These are phyloP conservation scores for Dothistroma septosporum DNA, from an alignment of 2,329 filamentous ascomycete genomes.

Conservation along the genomic window DNA sequence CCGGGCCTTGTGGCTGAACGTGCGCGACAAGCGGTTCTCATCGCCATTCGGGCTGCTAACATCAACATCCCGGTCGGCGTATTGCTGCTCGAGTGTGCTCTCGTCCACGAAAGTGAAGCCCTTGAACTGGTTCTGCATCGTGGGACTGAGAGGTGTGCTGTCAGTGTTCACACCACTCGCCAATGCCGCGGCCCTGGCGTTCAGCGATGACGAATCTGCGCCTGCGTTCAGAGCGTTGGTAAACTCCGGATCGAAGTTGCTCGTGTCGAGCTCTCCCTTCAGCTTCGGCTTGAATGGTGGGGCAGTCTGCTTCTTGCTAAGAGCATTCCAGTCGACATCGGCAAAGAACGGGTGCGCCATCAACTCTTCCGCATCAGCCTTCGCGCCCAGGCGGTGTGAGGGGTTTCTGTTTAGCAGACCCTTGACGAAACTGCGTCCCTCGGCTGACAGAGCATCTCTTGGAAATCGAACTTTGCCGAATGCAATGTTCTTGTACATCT, in stretches of 20 bases:
- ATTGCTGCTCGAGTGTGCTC: constrained; percentile 85
- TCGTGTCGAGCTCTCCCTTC: constrained; percentile 92
- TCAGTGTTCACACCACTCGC: constrained; percentile 76
- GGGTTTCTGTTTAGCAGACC: constrained; percentile 95
- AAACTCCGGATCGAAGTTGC: constrained; percentile 98
- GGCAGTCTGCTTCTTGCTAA: constrained; percentile 85
- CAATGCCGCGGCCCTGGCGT: constrained; percentile 81
- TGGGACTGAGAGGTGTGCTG: constrained; percentile 88
- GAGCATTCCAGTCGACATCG: constrained; percentile 86
- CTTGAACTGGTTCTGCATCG: constrained; percentile 96
- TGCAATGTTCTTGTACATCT: constrained; percentile 99
- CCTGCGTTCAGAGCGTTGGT: constrained; percentile 88
- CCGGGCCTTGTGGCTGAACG: constrained; percentile 37
- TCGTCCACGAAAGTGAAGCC: constrained; percentile 99
- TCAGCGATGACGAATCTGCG: constrained; percentile 73
- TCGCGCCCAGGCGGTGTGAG: constrained; percentile 87
- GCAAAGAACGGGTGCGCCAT: constrained; percentile 92
- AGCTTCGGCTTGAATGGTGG: constrained; percentile 97
- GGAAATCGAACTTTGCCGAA: constrained; percentile 98
- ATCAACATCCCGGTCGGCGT: constrained; percentile 45
- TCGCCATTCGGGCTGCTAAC: constrained; percentile 39
- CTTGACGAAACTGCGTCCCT: constrained; percentile 97
- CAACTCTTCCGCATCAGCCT: constrained; percentile 85
- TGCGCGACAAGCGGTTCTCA: constrained; percentile 33
- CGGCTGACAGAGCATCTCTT: constrained; percentile 85